These are phyloP conservation scores for Triticum turgidum DNA, from an alignment of 176 grass and related monocot genomes.

Conservation along the genomic window DNA sequence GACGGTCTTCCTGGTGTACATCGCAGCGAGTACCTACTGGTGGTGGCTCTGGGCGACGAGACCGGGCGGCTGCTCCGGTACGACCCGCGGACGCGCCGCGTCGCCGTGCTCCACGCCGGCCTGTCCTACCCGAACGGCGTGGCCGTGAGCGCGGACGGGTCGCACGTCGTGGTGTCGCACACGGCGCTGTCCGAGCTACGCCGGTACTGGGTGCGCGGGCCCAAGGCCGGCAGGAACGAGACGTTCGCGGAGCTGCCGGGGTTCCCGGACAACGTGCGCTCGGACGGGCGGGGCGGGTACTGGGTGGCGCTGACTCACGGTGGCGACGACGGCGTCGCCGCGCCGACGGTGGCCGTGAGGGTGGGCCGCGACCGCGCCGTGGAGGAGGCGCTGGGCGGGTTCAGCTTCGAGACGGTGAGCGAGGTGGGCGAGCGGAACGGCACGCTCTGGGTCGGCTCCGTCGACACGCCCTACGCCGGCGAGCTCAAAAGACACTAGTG, in stretches of 20 bases:
- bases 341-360: constrained; percentile 44
- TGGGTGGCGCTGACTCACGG: constrained; percentile 61
- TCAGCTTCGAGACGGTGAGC: constrained; percentile 43
- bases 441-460: constrained; percentile 59
- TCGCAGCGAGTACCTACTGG: constrained; percentile 53
- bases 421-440: constrained; percentile 53
- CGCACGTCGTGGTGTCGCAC: constrained; percentile 56
- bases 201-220: constrained; percentile 65
- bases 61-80: constrained; percentile 72
- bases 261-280: constrained; percentile 80
- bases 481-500: neutral
- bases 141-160: constrained; percentile 46
- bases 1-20: neutral
- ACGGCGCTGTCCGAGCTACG: constrained; percentile 49
- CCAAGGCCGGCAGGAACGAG: constrained; percentile 29
- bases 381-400: constrained; percentile 42
- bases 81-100: constrained; percentile 20
- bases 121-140: constrained; percentile 77
- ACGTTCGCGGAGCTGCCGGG: constrained; percentile 61
- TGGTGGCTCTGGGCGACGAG: constrained; percentile 51
- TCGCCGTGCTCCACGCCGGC: constrained; percentile 43
- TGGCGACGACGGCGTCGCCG: neutral
- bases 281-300: constrained; percentile 48
- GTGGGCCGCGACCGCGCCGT: constrained; percentile 31
- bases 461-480: constrained; percentile 56